Conservation (phyloP, 805 yeast genomes). For the Starmerella stigmatis region DNA sequence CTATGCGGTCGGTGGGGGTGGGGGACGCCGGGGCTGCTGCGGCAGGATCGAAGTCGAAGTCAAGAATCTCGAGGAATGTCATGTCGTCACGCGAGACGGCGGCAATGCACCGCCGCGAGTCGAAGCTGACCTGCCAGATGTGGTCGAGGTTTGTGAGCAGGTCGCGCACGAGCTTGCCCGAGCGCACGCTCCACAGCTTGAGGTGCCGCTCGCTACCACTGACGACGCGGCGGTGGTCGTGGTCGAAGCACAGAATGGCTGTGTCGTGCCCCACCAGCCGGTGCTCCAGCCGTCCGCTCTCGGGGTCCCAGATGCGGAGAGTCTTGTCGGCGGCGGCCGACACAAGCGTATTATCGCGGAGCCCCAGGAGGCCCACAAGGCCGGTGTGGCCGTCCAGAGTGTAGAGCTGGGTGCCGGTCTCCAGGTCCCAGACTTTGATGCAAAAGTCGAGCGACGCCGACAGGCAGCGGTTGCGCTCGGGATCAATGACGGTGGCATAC, state of each 20-base stretch:
- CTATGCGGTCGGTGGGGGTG: not conserved
- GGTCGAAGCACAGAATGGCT: slow-evolving; percentile 89
- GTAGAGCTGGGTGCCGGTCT: slow-evolving; percentile 56
- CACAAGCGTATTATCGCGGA: slow-evolving; percentile 65
- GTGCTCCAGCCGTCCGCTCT: slow-evolving; percentile 52
- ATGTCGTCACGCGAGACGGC: slow-evolving; percentile 68
- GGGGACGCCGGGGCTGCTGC: slow-evolving; percentile 1
- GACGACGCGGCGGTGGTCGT: slow-evolving; percentile 70
- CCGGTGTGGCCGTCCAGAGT: slow-evolving; percentile 81
- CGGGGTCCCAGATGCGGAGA: slow-evolving; percentile 85
- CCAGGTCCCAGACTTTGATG: slow-evolving; percentile 81
- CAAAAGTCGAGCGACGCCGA: slow-evolving; percentile 88
- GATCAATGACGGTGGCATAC: slow-evolving; percentile 78
- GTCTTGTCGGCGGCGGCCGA: slow-evolving; percentile 96
- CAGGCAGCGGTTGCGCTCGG: slow-evolving; percentile 63
- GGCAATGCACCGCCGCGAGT: slow-evolving; percentile 72
- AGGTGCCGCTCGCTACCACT: slow-evolving; percentile 84
- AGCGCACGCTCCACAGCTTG: slow-evolving; percentile 64
- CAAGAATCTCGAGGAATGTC: slow-evolving; percentile 75
- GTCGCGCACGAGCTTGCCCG: slow-evolving; percentile 64
- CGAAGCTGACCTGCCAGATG: slow-evolving; percentile 91
- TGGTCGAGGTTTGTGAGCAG: slow-evolving; percentile 67
- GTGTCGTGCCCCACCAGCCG: slow-evolving; percentile 66
- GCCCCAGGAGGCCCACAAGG: slow-evolving; percentile 74
- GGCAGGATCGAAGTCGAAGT: slow-evolving; percentile 45